Conservation (phyloP, 2,329 filamentous ascomycete genomes). For the Sporothrix dimorphospora region DNA sequence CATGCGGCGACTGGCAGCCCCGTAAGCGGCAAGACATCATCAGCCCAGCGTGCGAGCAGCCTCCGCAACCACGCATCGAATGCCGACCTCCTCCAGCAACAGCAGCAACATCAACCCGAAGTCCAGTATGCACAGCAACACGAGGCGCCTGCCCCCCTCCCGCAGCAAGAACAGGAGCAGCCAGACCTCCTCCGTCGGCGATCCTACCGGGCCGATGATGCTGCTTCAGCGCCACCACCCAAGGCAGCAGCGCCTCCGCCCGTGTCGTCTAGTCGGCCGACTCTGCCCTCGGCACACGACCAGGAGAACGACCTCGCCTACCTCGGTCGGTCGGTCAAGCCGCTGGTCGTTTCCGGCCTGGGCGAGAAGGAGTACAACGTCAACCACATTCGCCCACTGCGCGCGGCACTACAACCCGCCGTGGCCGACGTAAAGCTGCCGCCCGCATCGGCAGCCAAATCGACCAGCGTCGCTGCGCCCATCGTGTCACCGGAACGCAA, state of each 20-base stretch:
- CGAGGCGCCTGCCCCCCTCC: not conserved
- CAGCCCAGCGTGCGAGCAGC: slow-evolving; percentile 31
- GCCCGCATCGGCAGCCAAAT: not conserved
- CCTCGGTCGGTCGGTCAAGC: slow-evolving; percentile 64
- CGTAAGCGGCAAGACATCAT: slow-evolving; percentile 52
- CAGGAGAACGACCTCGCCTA: slow-evolving; percentile 83
- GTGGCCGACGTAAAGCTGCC: slow-evolving; percentile 13
- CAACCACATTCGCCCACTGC: slow-evolving; percentile 47
- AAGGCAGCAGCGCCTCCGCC: slow-evolving; percentile 55
- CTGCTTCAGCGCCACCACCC: slow-evolving; percentile 40
- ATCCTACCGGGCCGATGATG: not conserved
- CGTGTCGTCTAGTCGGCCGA: slow-evolving; percentile 49
- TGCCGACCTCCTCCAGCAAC: slow-evolving; percentile 9
- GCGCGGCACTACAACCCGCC: slow-evolving; percentile 36
- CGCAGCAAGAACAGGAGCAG: not conserved
- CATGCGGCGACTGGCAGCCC: slow-evolving; percentile 63
- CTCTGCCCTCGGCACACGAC: slow-evolving; percentile 66
- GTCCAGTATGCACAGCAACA: not conserved
- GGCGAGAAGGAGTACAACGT: slow-evolving; percentile 52
- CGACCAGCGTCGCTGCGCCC: not conserved
- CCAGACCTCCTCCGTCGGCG: slow-evolving; percentile 3
- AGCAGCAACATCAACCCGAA: not conserved
- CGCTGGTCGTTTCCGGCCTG: slow-evolving; percentile 45
- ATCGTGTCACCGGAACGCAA: slow-evolving; percentile 53
- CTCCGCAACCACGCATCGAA: slow-evolving; percentile 43